A percentile compares a stretch with the other conserved stretches of the same genome.
Evolutionary conservation across 176 grass and related monocot genomes (phyloP).

Genomic region (Musa beccarii): DNA sequence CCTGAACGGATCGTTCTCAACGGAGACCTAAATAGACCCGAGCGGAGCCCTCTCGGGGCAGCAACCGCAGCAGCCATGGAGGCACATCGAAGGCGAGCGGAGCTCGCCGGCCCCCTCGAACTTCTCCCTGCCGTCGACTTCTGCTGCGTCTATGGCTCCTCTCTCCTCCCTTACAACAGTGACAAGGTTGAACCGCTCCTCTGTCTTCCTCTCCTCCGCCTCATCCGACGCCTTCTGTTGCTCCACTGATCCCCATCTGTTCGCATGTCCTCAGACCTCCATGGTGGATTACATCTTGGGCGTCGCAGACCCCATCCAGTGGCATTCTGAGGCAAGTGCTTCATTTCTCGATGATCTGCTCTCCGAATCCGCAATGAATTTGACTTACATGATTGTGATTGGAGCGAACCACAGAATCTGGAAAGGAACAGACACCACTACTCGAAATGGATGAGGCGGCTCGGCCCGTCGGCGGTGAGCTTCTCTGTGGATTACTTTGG

Average conservation of each 20-base stretch:
- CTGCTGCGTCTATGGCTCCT: slow-evolving; percentile 84
- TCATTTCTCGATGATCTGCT: not conserved
- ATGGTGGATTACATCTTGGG: slow-evolving; percentile 96
- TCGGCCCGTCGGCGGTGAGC: slow-evolving; percentile 36
- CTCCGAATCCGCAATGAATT: not conserved
- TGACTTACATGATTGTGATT: not conserved
- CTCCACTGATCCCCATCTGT: not conserved
- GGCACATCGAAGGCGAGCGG: slow-evolving; percentile 2
- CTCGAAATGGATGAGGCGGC: slow-evolving; percentile 52
- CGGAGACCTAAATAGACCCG: not conserved
- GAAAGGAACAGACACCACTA: slow-evolving; percentile 66
- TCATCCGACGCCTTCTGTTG: not conserved
- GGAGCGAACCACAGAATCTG: slow-evolving; percentile 41
- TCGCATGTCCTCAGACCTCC: slow-evolving; percentile 24
- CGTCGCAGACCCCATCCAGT: slow-evolving; percentile 58
- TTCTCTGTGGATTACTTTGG: slow-evolving; percentile 2
- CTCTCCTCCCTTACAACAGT: slow-evolving; percentile 44
- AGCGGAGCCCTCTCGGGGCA: not conserved
- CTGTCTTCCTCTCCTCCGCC: not conserved
- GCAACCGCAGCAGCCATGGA: not conserved
- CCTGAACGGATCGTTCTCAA: not conserved
- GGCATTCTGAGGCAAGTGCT: slow-evolving; percentile 51
- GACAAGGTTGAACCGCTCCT: slow-evolving; percentile 22
- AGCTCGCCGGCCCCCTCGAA: slow-evolving; percentile 44
- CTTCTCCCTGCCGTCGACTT: slow-evolving; percentile 77